Conservation (phyloP, 2,329 filamentous ascomycete genomes). For the Aspergillus pseudoterreus region DNA sequence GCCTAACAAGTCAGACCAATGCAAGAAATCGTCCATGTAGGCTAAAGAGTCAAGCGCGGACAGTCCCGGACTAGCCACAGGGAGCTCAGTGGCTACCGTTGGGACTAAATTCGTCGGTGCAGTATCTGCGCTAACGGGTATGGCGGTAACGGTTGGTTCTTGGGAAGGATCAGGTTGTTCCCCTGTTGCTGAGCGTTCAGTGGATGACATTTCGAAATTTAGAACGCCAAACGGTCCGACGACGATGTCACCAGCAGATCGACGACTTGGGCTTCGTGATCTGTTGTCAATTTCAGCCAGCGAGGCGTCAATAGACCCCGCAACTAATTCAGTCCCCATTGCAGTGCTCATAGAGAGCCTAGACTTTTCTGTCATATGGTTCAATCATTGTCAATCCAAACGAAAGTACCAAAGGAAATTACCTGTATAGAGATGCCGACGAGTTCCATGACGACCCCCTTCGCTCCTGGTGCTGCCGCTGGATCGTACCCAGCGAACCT, state of each 20-base stretch:
- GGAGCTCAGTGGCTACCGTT: neutral
- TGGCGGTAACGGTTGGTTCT: neutral
- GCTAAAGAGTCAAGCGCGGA: slow-evolving; percentile 19
- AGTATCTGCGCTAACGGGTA: neutral
- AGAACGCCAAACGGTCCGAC: slow-evolving; percentile 31
- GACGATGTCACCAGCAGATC: slow-evolving; percentile 17
- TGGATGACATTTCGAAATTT: slow-evolving; percentile 12
- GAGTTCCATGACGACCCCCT: slow-evolving; percentile 16
- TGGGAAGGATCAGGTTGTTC: neutral
- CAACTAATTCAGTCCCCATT: slow-evolving; percentile 21
- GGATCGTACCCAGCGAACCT: slow-evolving; percentile 27
- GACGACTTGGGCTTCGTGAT: slow-evolving; percentile 18
- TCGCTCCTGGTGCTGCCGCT: slow-evolving; percentile 8
- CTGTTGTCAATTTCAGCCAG: slow-evolving; percentile 29
- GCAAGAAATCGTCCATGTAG: slow-evolving; percentile 27
- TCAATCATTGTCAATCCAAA: neutral
- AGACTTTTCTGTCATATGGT: slow-evolving; percentile 20
- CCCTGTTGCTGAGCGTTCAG: neutral
- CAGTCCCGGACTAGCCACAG: neutral
- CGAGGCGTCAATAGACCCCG: slow-evolving; percentile 30
- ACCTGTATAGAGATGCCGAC: slow-evolving; percentile 32
- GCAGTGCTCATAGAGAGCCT: slow-evolving; percentile 30
- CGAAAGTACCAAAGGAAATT: neutral
- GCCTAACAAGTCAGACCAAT: slow-evolving; percentile 32
- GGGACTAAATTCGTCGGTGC: neutral